Evolutionary conservation across 345 rosid species (phyloP), one percentile per base, ranked within the genome.

Genomic region (Aquilaria sinensis): DNA sequence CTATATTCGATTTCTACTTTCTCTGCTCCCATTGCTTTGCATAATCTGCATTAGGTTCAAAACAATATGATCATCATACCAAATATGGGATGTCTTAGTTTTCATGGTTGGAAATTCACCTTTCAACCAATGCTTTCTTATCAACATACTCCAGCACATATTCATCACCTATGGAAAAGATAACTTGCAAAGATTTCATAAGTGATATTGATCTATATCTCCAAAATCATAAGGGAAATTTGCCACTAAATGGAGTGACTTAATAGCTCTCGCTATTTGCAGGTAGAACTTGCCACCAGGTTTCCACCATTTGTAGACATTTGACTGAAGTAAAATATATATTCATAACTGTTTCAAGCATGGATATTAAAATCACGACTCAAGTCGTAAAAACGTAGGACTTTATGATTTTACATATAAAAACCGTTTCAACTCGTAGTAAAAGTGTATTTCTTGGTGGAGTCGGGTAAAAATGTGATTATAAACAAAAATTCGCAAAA

Each of bases 21-120:
- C 81, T 86, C 97, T 53, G 93, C 99, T 16, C 97, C 99, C 92
- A 94, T 70, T 45, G 91, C 95, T 82, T 70, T 85, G 75, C 99
- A 83, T 72, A 94, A 63, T 69, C 99, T 94, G 85, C 69, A 69
- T 6, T 23, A 46, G 60, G 34, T 45, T 0, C 5, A 12, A 12
- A 55, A 32, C 54, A 51, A 56, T 31, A 45, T 23, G 23, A 23
- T 9, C 2, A 48, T 31, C 67, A 68, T 6, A 56, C 30, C 23
- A 49, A 47, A 15, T 33, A 34, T 34, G 57, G 31, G 49, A n/a
- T 13, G 9, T 41, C 6, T 16, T 11, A 10, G 9, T 43, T 31
- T 45, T 3, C 5, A 3, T 34, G 46, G 8, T 5, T 37, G 43
- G 43, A 9, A 37, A 53, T 70, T 75, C 68, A 92, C 97, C 97